Conservation (phyloP, 306 rosid species). For the Vachellia collinsii region DNA sequence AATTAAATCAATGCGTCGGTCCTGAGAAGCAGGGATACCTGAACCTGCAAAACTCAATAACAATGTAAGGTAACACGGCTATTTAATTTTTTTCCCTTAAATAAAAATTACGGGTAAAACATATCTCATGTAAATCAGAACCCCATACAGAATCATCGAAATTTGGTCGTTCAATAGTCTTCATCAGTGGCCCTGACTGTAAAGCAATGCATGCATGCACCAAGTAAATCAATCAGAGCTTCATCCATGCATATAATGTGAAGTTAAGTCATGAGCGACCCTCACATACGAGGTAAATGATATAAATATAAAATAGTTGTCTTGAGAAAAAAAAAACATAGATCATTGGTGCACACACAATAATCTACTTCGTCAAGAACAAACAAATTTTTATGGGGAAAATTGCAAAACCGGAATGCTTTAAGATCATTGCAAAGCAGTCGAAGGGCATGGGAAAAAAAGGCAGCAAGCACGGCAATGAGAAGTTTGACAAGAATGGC, state of each 20-base stretch:
- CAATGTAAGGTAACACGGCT: conserved; percentile 46
- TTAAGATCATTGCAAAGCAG: background rate
- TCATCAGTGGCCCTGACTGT: conserved; percentile 33
- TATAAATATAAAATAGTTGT: background rate
- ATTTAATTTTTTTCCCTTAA: background rate
- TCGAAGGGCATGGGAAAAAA: too few relatives aligned
- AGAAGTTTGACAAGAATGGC: background rate
- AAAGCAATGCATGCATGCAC: conserved; percentile 24
- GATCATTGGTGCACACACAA: background rate
- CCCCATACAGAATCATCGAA: conserved; percentile 44
- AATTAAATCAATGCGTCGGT: conserved; percentile 45
- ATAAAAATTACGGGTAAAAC: background rate
- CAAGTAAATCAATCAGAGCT: conserved; percentile 20
- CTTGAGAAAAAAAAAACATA: background rate
- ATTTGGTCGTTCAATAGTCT: conserved; percentile 47
- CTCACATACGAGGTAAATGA: background rate
- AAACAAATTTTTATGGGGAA: background rate
- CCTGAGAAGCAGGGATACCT: conserved; percentile 68
- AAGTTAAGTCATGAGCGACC: background rate
- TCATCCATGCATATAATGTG: background rate
- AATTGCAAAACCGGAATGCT: background rate
- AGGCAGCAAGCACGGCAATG: background rate
- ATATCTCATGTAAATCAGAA: conserved; percentile 35
- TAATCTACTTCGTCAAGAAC: conserved; percentile 17
- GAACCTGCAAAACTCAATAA: conserved; percentile 68